Evolutionary conservation across 306 rosid species (phyloP).

Genomic region (Cicer yamashitae): DNA sequence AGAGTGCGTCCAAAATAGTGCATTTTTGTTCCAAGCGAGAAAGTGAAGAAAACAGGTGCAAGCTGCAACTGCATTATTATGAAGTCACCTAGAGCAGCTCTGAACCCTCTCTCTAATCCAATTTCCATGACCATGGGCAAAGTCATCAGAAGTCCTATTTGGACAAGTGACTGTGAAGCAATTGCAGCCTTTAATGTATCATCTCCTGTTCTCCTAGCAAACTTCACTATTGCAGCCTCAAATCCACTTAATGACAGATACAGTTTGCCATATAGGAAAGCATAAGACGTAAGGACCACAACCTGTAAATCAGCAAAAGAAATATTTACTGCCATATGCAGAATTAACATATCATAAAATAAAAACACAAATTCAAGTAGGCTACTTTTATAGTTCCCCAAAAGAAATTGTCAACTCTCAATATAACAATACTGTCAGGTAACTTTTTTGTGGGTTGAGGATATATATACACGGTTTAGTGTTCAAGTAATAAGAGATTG

Average conservation of each 20-base stretch:
- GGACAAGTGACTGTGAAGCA: slow-evolving; percentile 88
- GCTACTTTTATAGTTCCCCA: neutral
- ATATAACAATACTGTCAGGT: slow-evolving; percentile 3
- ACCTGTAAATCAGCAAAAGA: slow-evolving; percentile 57
- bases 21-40: slow-evolving; percentile 86
- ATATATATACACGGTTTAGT: neutral
- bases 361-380: neutral
- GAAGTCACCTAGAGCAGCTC: slow-evolving; percentile 81
- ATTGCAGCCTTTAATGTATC: slow-evolving; percentile 68
- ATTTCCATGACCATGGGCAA: slow-evolving; percentile 99
- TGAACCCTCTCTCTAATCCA: slow-evolving; percentile 96
- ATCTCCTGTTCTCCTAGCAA: slow-evolving; percentile 69
- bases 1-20: slow-evolving; percentile 94
- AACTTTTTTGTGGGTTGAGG: slow-evolving; percentile 2
- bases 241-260: slow-evolving; percentile 92
- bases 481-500: slow-evolving; percentile 24
- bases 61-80: slow-evolving; percentile 93
- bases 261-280: slow-evolving; percentile 83
- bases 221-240: slow-evolving; percentile 73
- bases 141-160: slow-evolving; percentile 83
- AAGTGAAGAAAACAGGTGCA: slow-evolving; percentile 95
- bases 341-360: slow-evolving; percentile 6
- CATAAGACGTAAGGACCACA: slow-evolving; percentile 78
- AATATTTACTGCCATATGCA: slow-evolving; percentile 39
- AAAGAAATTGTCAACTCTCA: slow-evolving; percentile 16